A percentile compares a stretch with the other conserved stretches of the same genome.
phyloP scores from a whole-genome alignment of 352 stramenopile species.

The Phytophthora fragariae region DNA sequence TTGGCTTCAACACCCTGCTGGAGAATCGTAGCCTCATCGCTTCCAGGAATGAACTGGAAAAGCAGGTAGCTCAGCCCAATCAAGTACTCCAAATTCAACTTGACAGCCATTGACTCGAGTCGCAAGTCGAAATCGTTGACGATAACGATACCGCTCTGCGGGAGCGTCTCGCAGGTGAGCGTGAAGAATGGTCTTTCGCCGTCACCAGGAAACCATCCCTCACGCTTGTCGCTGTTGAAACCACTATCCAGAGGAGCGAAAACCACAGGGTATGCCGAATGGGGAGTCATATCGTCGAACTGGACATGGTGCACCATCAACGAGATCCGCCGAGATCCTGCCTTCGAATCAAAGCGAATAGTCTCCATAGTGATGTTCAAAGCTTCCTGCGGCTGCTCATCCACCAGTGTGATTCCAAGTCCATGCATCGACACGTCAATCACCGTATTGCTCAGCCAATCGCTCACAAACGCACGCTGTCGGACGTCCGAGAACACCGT shows the following conservation, averaged over 20 bases:
- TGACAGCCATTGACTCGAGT: conserved; percentile 73
- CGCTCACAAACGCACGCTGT: conserved; percentile 59
- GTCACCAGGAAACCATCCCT: conserved; percentile 83
- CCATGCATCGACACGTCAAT: conserved; percentile 82
- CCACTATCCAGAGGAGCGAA: conserved; percentile 83
- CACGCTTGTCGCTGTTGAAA: conserved; percentile 89
- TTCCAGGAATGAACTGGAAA: conserved; percentile 75
- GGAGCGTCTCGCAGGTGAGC: conserved; percentile 69
- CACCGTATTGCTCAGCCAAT: conserved; percentile 80
- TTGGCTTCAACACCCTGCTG: conserved; percentile 75
- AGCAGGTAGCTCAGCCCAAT: conserved; percentile 75
- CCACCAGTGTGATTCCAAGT: conserved; percentile 83
- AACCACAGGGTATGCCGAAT: conserved; percentile 78
- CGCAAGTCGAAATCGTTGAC: conserved; percentile 84
- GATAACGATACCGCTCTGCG: conserved; percentile 73
- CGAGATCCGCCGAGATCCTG: conserved; percentile 52
- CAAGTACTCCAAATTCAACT: conserved; percentile 86
- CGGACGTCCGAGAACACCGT: conserved; percentile 67
- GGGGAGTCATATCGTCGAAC: conserved; percentile 86
- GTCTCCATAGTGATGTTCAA: conserved; percentile 90
- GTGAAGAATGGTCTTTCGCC: conserved; percentile 80
- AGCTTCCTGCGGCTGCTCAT: conserved; percentile 77
- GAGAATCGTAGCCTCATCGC: conserved; percentile 68
- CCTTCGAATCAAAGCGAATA: conserved; percentile 69
- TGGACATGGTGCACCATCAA: conserved; percentile 87